phyloP scores from a whole-genome alignment of 2,329 filamentous ascomycete species.

The Blastomyces emzantsi region DNA sequence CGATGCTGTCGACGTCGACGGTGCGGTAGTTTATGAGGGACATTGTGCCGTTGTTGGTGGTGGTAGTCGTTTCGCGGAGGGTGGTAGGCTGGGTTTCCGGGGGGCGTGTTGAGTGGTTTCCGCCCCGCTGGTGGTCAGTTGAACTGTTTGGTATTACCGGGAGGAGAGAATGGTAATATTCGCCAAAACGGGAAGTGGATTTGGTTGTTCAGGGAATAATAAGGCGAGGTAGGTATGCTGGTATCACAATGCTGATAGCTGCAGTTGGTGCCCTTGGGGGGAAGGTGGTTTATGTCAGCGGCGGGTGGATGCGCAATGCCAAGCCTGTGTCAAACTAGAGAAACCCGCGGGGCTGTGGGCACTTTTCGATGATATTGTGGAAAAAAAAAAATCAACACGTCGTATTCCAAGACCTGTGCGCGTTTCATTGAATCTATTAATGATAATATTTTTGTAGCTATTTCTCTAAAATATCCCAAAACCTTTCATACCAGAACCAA shows the following conservation, averaged over 20 bases:
- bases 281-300: neutral
- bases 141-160: neutral
- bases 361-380: too few relatives aligned
- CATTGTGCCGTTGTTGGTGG: slow-evolving; percentile 23
- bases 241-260: neutral
- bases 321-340: neutral
- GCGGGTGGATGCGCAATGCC: neutral
- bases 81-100: neutral
- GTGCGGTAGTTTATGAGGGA: slow-evolving; percentile 61
- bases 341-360: too few relatives aligned
- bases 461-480: neutral
- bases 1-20: slow-evolving; percentile 86
- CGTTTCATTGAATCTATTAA: neutral
- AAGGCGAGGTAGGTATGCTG: neutral
- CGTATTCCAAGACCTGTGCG: neutral
- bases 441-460: neutral
- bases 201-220: too few relatives aligned
- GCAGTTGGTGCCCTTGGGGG: neutral
- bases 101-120: neutral
- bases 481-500: too few relatives aligned
- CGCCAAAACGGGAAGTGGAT: neutral
- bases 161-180: neutral
- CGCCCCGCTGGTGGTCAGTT: neutral
- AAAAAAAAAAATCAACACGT: neutral
- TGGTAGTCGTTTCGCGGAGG: neutral